A percentile compares a stretch with the other conserved stretches of the same genome.
These are phyloP conservation scores for Lentinula raphanica DNA, from an alignment of 768 basidiomycete genomes.

Conservation along the genomic window DNA sequence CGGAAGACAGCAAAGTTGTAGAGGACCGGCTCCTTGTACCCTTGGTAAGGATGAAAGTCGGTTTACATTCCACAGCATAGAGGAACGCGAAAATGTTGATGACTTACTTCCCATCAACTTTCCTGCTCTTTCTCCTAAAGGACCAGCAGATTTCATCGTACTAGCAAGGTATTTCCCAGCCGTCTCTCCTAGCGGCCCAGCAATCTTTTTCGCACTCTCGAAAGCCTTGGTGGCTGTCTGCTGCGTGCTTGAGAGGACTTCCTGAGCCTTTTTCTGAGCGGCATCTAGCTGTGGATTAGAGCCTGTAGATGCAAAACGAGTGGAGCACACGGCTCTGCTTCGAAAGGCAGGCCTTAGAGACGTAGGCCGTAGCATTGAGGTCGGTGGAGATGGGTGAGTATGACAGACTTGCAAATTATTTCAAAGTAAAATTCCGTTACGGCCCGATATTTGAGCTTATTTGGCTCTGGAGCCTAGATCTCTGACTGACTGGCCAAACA, in stretches of 20 bases:
- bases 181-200: constrained; percentile 48
- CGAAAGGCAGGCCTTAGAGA: constrained; percentile 24
- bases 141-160: constrained; percentile 43
- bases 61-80: not conserved
- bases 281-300: constrained; percentile 36
- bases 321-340: constrained; percentile 11
- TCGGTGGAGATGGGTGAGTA: not conserved
- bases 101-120: constrained; percentile 42
- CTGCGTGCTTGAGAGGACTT: constrained; percentile 54
- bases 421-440: not conserved
- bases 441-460: not conserved
- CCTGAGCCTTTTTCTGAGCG: constrained; percentile 68
- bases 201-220: constrained; percentile 42
- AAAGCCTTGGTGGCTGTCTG: constrained; percentile 51
- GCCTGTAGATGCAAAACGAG: constrained; percentile 35
- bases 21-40: constrained; percentile 69
- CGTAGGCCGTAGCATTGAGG: not conserved
- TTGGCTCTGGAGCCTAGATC: too few species aligned
- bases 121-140: constrained; percentile 49
- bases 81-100: constrained; percentile 12
- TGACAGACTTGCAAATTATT: not conserved
- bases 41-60: constrained; percentile 26
- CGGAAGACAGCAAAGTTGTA: constrained; percentile 78
- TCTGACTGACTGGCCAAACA: too few species aligned
- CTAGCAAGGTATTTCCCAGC: constrained; percentile 51